Evolutionary conservation across 108 stramenopile species (phyloP).

Genomic region (Skeletonema potamos): DNA sequence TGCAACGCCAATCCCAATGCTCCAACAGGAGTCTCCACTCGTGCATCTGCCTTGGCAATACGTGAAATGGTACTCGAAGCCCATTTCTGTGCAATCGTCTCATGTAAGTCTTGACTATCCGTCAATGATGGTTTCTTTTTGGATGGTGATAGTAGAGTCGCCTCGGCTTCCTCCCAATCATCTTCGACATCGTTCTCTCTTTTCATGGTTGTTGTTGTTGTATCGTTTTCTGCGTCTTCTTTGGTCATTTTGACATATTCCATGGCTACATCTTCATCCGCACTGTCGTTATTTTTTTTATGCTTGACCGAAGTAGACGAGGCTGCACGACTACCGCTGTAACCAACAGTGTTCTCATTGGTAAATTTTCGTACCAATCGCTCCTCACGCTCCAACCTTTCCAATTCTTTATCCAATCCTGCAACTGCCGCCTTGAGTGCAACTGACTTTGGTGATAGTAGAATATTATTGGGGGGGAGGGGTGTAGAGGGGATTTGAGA

Average conservation of each 20-base stretch:
- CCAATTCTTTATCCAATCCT: constrained; percentile 62
- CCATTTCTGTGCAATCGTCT: constrained; percentile 39
- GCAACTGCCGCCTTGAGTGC: constrained; percentile 66
- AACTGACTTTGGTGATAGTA: constrained; percentile 34
- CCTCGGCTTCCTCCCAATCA: constrained; percentile 36
- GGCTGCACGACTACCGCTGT: neutral
- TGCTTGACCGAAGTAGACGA: neutral
- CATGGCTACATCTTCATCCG: constrained; percentile 21
- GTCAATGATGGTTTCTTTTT: constrained; percentile 1
- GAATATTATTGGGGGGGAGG: constrained; percentile 20
- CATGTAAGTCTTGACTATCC: neutral
- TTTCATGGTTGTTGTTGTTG: neutral
- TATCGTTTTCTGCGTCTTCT: constrained; percentile 13
- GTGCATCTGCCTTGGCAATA: constrained; percentile 45
- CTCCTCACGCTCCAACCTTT: constrained; percentile 61
- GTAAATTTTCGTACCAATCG: constrained; percentile 59
- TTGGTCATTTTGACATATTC: constrained; percentile 43
- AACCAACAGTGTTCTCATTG: neutral
- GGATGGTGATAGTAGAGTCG: neutral
- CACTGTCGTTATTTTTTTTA: neutral
- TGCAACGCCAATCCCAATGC: constrained; percentile 72
- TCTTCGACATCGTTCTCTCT: constrained; percentile 41
- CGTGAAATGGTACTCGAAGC: constrained; percentile 48
- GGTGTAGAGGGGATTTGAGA: constrained; percentile 9
- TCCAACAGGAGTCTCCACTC: constrained; percentile 56